Percentiles rank a stretch among this genome's conserved stretches.
Conservation (phyloP, 2,329 filamentous ascomycete genomes). For the Hawksworthiomyces lignivorus region DNA sequence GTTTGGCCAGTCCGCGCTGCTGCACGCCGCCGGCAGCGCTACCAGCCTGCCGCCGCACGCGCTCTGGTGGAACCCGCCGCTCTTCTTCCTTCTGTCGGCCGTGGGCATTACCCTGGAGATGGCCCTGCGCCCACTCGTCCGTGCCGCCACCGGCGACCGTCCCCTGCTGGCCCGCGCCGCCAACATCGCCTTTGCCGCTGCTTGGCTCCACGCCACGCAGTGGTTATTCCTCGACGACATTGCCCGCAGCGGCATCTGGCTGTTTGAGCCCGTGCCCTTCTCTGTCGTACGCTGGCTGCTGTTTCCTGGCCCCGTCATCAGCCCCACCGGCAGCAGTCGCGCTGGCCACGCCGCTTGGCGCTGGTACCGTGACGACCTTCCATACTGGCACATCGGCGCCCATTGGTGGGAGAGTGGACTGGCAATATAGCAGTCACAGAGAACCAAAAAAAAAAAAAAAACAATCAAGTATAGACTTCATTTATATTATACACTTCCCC, state of each 20-base stretch:
- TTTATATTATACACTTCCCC: too few species aligned
- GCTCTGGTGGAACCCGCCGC: conserved; percentile 43
- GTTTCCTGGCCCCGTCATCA: conserved; percentile 39
- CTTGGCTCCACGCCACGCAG: conserved; percentile 63
- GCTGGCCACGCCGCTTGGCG: conserved; percentile 49
- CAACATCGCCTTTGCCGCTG: conserved; percentile 55
- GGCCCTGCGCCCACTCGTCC: too few species aligned
- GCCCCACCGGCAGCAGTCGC: conserved; percentile 42
- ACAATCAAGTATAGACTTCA: too few species aligned
- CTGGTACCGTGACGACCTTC: conserved; percentile 49
- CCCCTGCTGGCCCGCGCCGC: conserved; percentile 33
- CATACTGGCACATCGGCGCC: conserved; percentile 48
- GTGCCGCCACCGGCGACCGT: too few species aligned
- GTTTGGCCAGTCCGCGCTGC: conserved; percentile 57
- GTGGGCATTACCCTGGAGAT: conserved; percentile 57
- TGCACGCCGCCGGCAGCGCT: conserved; percentile 66
- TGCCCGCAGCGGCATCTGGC: conserved; percentile 63
- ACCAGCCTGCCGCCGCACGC: conserved; percentile 50
- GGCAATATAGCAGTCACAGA: too few species aligned
- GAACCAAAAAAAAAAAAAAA: too few species aligned
- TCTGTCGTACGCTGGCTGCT: conserved; percentile 57
- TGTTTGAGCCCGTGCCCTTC: conserved; percentile 74
- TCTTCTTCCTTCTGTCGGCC: conserved; percentile 68
- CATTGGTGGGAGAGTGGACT: conserved; percentile 53
- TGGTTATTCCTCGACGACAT: conserved; percentile 69